Evolutionary conservation across 495 filamentous ascomycete species (phyloP).

Genomic region (Sporormia fimetaria): DNA sequence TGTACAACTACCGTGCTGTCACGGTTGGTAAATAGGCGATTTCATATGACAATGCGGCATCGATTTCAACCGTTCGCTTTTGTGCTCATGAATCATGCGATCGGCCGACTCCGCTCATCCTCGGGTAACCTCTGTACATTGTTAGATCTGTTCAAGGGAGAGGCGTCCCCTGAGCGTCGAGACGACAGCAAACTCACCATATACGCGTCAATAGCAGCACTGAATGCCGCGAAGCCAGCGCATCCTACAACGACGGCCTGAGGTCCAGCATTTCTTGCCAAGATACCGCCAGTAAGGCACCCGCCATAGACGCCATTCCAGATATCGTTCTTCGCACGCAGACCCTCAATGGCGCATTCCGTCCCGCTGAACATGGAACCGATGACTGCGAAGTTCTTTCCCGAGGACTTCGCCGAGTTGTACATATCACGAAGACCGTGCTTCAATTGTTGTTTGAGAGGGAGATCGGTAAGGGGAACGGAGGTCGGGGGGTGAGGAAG

Average conservation of each 20-base stretch:
- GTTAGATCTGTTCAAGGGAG: too few species aligned
- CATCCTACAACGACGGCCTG: slow-evolving; percentile 84
- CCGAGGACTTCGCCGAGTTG: slow-evolving; percentile 64
- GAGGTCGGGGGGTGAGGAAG: slow-evolving; percentile 21
- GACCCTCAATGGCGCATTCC: slow-evolving; percentile 89
- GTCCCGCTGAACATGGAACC: slow-evolving; percentile 84
- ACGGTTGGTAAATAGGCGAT: neutral
- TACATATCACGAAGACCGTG: slow-evolving; percentile 93
- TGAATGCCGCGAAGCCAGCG: slow-evolving; percentile 91
- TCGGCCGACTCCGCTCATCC: slow-evolving; percentile 25
- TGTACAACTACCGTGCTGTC: neutral
- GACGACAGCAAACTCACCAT: slow-evolving; percentile 37
- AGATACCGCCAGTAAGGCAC: slow-evolving; percentile 79
- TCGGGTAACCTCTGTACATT: slow-evolving; percentile 24
- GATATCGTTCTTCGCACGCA: slow-evolving; percentile 86
- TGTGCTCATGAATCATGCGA: slow-evolving; percentile 8
- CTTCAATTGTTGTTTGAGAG: slow-evolving; percentile 67
- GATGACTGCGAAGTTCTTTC: slow-evolving; percentile 89
- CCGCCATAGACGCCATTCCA: slow-evolving; percentile 79
- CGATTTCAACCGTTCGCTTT: neutral
- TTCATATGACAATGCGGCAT: neutral
- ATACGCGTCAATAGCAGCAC: slow-evolving; percentile 85
- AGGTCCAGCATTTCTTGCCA: slow-evolving; percentile 76
- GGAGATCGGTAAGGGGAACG: slow-evolving; percentile 38
- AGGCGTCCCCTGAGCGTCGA: too few species aligned